A percentile compares a stretch with the other conserved stretches of the same genome.
Evolutionary conservation across 352 stramenopile species (phyloP).

Genomic region (Pythium dissotocum): DNA sequence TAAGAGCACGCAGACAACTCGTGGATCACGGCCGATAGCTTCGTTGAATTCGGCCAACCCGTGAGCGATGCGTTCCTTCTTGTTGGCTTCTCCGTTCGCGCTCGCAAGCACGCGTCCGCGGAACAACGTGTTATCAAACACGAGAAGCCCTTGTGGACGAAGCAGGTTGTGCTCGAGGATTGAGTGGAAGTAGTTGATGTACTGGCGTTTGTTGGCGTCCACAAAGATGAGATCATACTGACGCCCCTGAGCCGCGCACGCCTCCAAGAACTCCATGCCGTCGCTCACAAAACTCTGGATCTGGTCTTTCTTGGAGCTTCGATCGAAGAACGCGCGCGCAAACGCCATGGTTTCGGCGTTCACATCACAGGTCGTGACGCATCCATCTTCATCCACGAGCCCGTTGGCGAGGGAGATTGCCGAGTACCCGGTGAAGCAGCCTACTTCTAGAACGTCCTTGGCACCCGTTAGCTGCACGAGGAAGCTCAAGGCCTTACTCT

Average conservation of each 20-base stretch:
- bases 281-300: conserved; percentile 45
- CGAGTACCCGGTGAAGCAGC: conserved; percentile 94
- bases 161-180: conserved; percentile 74
- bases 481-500: conserved; percentile 64
- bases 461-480: conserved; percentile 79
- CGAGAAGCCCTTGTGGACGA: conserved; percentile 69
- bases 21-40: conserved; percentile 70
- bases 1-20: conserved; percentile 84
- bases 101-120: conserved; percentile 87
- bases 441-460: conserved; percentile 87
- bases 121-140: conserved; percentile 95
- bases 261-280: conserved; percentile 42
- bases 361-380: conserved; percentile 64
- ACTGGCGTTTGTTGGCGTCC: conserved; percentile 92
- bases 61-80: conserved; percentile 59
- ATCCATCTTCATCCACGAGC: conserved; percentile 26
- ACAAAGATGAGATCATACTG: conserved; percentile 95
- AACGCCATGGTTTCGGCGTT: conserved; percentile 49
- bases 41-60: conserved; percentile 90
- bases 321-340: conserved; percentile 48
- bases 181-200: conserved; percentile 87
- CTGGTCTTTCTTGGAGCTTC: conserved; percentile 36
- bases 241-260: conserved; percentile 20
- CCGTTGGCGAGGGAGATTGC: conserved; percentile 84
- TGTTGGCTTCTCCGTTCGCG: conserved; percentile 37